Base-by-base conservation (phyloP, 2,329 filamentous ascomycete species). In the Fusarium clavum region DNA sequence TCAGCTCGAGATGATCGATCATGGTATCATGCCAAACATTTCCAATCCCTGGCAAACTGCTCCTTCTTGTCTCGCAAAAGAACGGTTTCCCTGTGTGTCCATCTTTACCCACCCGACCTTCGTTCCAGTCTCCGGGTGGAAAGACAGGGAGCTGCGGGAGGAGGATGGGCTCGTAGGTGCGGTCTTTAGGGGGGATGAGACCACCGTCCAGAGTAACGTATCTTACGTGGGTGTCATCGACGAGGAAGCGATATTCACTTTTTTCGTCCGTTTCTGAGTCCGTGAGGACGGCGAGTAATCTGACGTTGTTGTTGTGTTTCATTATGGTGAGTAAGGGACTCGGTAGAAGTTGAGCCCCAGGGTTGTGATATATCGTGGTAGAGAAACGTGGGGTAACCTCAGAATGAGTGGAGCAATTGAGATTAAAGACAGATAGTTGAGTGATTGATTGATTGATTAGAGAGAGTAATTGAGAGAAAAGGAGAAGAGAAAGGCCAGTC, bases 101-200 rank as follows among this genome's bases (percentile, higher is more conserved):
- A 27, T 79, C 63, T 40, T 71, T 68, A 25, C 75, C 70, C 44
- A 84, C 73, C 34, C 77, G 76, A 48, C 77, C 82, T 48, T 73
- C 68, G 59, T 83, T 83, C 81, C 81, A 84, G 64, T 81, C 77
- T 13, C 81, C 80, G 2, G 73, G 49, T 2, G 80, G 80, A 18
- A 83, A 78, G 7, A 74, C 70, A 6, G 82, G 81, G 12, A 84
- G 75, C 13, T 74, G 60, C 8, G 76, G 43, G 34, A 80, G 64
- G 27, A 82, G 69, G 12, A 67, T 56, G 14, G 79, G 79, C 11
- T 67, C 76, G 52, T 78, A 81, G 20, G 73, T 75, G 57, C 80
- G 72, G 56, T 81, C 77, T 38, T 78, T 75, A 20, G 57, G 58
- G 29, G 75, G 72, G 48, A 79, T 77, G 5, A 79, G 56, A 52